Conservation (phyloP, 371 early-diverging fungal genomes). For the Parasitella parasitica region DNA sequence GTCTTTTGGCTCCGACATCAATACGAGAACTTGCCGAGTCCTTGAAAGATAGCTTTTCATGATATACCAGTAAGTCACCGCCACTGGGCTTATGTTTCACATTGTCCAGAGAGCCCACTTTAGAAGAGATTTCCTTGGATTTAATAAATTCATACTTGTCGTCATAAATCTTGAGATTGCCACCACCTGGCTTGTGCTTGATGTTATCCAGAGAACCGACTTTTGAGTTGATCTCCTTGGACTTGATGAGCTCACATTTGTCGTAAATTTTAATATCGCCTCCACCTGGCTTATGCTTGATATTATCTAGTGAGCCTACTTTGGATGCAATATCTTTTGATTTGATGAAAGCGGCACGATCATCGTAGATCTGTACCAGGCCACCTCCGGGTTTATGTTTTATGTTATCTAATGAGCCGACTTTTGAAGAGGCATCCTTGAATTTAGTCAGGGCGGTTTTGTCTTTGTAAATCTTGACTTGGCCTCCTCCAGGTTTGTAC, state of each 20-base stretch:
- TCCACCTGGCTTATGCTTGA: conserved; percentile 23
- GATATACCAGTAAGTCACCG: conserved; percentile 17
- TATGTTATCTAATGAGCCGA: conserved; percentile 22
- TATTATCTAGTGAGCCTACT: conserved; percentile 20
- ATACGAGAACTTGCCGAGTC: background rate
- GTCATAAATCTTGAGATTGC: conserved; percentile 16
- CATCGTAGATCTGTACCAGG: conserved; percentile 11
- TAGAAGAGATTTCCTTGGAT: conserved; percentile 8
- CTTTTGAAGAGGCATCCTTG: conserved; percentile 13
- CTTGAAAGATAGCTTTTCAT: conserved; percentile 13
- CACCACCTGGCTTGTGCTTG: conserved; percentile 22
- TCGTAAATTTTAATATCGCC: conserved; percentile 15
- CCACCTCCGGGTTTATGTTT: conserved; percentile 27
- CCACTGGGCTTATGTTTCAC: conserved; percentile 21
- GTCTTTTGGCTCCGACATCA: conserved; percentile 11
- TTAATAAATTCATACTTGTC: conserved; percentile 10
- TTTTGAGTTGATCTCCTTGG: conserved; percentile 10
- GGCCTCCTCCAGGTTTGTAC: conserved; percentile 19
- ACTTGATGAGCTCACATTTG: background rate
- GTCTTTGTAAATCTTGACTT: conserved; percentile 17
- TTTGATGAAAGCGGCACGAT: conserved; percentile 11
- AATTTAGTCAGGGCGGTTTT: background rate
- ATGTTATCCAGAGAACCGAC: conserved; percentile 26
- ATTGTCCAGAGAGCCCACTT: conserved; percentile 22
- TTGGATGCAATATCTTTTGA: conserved; percentile 12